A percentile compares a stretch with the other conserved stretches of the same genome.
These are phyloP conservation scores for Opeltia flavorubescens DNA, from an alignment of 495 filamentous ascomycete genomes.

Conservation along the genomic window DNA sequence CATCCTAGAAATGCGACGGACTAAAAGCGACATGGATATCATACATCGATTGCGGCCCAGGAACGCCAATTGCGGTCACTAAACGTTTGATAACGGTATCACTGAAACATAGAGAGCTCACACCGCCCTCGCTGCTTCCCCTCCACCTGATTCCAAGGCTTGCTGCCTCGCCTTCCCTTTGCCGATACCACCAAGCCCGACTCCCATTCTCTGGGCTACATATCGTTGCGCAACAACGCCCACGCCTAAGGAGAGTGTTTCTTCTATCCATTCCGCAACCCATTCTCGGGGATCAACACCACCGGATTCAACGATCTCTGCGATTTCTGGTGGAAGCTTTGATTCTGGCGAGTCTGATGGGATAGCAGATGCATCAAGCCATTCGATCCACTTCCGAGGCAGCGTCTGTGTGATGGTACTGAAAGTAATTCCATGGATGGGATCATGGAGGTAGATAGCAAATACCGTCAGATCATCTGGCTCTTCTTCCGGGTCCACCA, in stretches of 20 bases:
- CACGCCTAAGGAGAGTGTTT: conserved; percentile 61
- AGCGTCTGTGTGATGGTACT: conserved; percentile 67
- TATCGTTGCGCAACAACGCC: conserved; percentile 92
- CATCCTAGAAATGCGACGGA: not conserved
- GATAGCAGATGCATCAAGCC: conserved; percentile 69
- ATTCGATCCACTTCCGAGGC: conserved; percentile 77
- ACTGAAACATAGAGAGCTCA: not conserved
- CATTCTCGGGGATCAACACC: conserved; percentile 93
- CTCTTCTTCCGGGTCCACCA: conserved; percentile 34
- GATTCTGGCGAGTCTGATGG: conserved; percentile 16
- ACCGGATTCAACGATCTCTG: conserved; percentile 72
- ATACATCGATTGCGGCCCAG: not conserved
- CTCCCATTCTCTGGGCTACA: conserved; percentile 88
- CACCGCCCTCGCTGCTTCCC: conserved; percentile 65
- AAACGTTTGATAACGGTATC: not conserved
- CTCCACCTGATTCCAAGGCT: conserved; percentile 56
- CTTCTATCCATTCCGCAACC: conserved; percentile 96
- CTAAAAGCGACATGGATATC: not conserved
- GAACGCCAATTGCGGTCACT: not conserved
- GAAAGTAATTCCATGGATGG: conserved; percentile 82
- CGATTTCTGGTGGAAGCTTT: conserved; percentile 65
- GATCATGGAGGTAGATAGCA: conserved; percentile 85
- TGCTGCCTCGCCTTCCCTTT: conserved; percentile 68
- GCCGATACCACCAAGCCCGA: conserved; percentile 62
- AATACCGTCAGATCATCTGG: conserved; percentile 51